A percentile compares a stretch with the other conserved stretches of the same genome.
These are phyloP conservation scores for Serendipita indica DNA, from an alignment of 768 basidiomycete species.

Conservation along the genomic window DNA sequence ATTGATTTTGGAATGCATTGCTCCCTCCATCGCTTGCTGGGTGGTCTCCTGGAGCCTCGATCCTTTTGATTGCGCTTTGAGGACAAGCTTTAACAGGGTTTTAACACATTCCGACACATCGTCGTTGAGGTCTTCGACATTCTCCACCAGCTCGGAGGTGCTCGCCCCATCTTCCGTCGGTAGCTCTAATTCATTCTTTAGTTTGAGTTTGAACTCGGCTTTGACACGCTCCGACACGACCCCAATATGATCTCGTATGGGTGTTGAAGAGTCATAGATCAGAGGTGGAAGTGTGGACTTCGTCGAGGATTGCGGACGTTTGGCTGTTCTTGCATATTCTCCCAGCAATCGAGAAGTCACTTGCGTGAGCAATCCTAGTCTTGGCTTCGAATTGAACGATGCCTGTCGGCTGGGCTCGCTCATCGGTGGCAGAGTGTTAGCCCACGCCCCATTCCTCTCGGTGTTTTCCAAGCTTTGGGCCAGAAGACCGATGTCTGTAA, in stretches of 20 bases:
- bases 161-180: neutral
- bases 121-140: neutral
- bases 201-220: slow-evolving; percentile 2
- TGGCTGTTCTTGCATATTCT: too few species aligned
- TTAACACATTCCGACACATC: slow-evolving; percentile 1
- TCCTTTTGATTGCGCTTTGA: neutral
- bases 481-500: too few species aligned
- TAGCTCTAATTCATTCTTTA: neutral
- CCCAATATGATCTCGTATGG: neutral
- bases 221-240: neutral
- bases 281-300: neutral
- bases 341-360: too few species aligned
- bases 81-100: neutral
- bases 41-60: neutral
- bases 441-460: too few species aligned
- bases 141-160: neutral
- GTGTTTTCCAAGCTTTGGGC: too few species aligned
- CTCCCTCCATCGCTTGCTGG: neutral
- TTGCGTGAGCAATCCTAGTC: too few species aligned
- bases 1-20: neutral
- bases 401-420: too few species aligned
- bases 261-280: neutral
- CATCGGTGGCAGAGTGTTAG: too few species aligned
- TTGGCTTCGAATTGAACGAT: too few species aligned
- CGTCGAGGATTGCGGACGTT: too few species aligned